These are phyloP conservation scores for Xerocomus minutiporus DNA, from an alignment of 1,284 basidiomycete species.

Conservation along the genomic window DNA sequence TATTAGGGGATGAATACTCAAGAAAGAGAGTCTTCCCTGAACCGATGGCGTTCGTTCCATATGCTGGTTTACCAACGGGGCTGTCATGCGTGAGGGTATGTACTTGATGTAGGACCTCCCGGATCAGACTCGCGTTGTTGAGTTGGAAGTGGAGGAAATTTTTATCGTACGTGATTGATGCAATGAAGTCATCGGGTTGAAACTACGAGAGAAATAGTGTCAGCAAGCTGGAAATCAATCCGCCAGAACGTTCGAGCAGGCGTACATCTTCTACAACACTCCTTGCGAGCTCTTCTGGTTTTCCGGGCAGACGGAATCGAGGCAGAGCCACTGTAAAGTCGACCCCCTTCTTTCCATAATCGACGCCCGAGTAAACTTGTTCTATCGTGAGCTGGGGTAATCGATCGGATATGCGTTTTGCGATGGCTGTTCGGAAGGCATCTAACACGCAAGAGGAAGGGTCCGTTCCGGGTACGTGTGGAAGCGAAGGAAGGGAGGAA, in stretches of 20 bases:
- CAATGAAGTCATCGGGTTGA: constrained; percentile 63
- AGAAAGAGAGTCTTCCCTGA: constrained; percentile 77
- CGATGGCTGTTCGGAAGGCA: constrained; percentile 81
- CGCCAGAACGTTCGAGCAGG: constrained; percentile 7
- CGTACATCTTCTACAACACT: constrained; percentile 73
- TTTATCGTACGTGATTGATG: constrained; percentile 64
- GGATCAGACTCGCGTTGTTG: constrained; percentile 68
- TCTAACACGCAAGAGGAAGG: constrained; percentile 74
- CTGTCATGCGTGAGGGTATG: constrained; percentile 66
- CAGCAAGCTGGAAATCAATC: neutral
- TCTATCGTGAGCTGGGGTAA: constrained; percentile 66
- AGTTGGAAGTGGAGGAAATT: constrained; percentile 83
- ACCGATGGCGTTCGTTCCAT: constrained; percentile 73
- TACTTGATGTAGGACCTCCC: constrained; percentile 79
- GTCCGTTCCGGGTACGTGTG: constrained; percentile 59
- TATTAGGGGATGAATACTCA: constrained; percentile 96
- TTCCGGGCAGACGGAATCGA: constrained; percentile 83
- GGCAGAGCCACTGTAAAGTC: constrained; percentile 93
- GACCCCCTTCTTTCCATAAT: constrained; percentile 86
- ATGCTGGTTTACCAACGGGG: constrained; percentile 53
- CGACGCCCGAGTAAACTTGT: constrained; percentile 79
- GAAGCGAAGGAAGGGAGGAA: constrained; percentile 24
- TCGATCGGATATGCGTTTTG: constrained; percentile 68
- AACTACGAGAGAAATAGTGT: constrained; percentile 43
- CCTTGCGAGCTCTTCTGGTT: constrained; percentile 74